Conservation (phyloP, 2,329 filamentous ascomycete species). For the Pseudogymnoascus sp. region DNA sequence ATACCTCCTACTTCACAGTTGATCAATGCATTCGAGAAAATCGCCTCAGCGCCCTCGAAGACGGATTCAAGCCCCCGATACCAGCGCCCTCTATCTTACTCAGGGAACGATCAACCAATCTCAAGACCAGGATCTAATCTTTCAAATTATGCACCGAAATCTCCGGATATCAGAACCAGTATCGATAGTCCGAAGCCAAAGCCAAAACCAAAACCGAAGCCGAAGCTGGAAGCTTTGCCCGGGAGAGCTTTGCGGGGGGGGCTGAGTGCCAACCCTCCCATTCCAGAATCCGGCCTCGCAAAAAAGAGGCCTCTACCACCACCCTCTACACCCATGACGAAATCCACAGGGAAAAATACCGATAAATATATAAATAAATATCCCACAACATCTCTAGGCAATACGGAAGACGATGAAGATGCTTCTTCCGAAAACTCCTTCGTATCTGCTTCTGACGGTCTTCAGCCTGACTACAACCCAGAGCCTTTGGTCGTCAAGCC, state of each 20-base stretch:
- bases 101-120: not conserved
- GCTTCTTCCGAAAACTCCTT: conserved; percentile 29
- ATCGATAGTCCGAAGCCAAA: conserved; percentile 19
- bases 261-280: not conserved
- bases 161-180: not conserved
- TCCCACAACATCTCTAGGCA: not conserved
- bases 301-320: not conserved
- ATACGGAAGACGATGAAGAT: conserved; percentile 17
- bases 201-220: conserved; percentile 24
- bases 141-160: not conserved
- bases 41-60: not conserved
- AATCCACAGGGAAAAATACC: not conserved
- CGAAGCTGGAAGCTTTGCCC: not conserved
- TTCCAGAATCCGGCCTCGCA: not conserved
- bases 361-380: not conserved
- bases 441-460: conserved; percentile 26
- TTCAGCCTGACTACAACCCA: conserved; percentile 1
- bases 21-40: conserved; percentile 4
- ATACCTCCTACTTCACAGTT: conserved; percentile 1
- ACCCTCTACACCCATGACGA: not conserved
- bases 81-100: not conserved
- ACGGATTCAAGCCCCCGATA: not conserved
- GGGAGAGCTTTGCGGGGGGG: not conserved
- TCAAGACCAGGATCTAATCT: not conserved
- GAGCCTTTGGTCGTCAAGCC: not conserved